Percentiles rank a stretch among this genome's conserved stretches.
Evolutionary conservation across 176 grass and related monocot species (phyloP).

Genomic region (Oryza punctata): DNA sequence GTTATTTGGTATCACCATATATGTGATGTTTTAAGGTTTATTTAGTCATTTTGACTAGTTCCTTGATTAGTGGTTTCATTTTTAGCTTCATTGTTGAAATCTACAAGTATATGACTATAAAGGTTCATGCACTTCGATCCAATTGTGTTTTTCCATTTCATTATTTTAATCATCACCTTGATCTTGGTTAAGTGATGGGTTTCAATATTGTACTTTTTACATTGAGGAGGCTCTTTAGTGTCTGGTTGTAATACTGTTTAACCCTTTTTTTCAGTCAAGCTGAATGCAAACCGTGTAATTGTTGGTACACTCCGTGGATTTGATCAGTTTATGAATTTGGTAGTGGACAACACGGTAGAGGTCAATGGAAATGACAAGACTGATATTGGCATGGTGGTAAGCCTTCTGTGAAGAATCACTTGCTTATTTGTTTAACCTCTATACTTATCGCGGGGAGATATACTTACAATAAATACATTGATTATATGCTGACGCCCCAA

Average conservation of each 20-base stretch:
- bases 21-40: no score
- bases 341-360: conserved; percentile 83
- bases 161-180: background rate
- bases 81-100: background rate
- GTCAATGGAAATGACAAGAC: conserved; percentile 79
- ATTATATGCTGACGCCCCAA: background rate
- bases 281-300: conserved; percentile 79
- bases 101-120: background rate
- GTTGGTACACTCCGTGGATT: conserved; percentile 79
- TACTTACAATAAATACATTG: background rate
- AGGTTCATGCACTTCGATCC: background rate
- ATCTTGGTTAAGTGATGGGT: background rate
- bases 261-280: conserved; percentile 58
- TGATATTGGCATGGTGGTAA: conserved; percentile 90
- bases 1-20: no score
- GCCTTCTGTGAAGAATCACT: background rate
- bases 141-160: background rate
- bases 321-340: conserved; percentile 94
- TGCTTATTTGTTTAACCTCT: background rate
- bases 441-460: background rate
- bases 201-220: background rate
- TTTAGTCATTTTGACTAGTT: background rate
- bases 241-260: background rate
- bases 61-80: background rate
- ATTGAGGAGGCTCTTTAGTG: background rate